Conservation (phyloP, 305 asterid species). For the Fraxinus velutina region DNA sequence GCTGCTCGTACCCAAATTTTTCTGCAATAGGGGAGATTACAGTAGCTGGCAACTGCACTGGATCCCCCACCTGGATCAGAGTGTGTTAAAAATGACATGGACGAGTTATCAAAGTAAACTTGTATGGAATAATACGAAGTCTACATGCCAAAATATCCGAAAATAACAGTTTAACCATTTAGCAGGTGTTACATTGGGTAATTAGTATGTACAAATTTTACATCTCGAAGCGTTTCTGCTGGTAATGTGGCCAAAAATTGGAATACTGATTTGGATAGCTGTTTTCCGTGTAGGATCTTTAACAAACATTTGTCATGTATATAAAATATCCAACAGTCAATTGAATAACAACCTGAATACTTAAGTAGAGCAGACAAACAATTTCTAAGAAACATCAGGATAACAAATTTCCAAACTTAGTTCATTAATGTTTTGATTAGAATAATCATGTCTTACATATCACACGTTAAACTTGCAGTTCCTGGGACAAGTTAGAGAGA, state of each 20-base stretch:
- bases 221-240: neutral
- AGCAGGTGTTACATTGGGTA: neutral
- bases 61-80: conserved; percentile 84
- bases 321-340: neutral
- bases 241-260: neutral
- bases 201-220: neutral
- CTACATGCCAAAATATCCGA: neutral
- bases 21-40: conserved; percentile 77
- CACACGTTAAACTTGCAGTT: neutral
- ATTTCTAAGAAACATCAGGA: neutral
- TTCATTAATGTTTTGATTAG: neutral
- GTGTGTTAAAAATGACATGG: neutral
- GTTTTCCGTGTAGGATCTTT: neutral
- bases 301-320: neutral
- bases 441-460: neutral
- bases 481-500: neutral
- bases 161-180: neutral
- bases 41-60: conserved; percentile 97
- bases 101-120: neutral
- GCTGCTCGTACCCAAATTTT: conserved; percentile 61
- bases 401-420: neutral
- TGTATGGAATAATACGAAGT: neutral
- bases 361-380: neutral
- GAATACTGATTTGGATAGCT: neutral
- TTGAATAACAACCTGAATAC: neutral